phyloP scores from a whole-genome alignment of 805 yeast species.

The Pichia exigua region DNA sequence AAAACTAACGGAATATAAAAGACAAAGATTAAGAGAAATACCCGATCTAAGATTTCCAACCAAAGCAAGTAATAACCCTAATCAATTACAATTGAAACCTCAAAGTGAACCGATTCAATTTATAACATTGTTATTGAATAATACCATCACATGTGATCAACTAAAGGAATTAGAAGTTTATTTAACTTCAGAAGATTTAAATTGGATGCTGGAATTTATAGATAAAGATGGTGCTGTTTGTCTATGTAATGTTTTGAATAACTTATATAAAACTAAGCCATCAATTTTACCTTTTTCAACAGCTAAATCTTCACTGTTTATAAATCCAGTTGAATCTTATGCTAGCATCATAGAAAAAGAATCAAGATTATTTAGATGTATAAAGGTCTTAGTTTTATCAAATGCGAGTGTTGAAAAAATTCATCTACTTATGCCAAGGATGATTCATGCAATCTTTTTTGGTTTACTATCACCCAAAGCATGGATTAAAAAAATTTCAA shows the following conservation, averaged over 20 bases:
- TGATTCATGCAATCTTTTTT: constrained; percentile 65
- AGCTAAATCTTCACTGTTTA: constrained; percentile 16
- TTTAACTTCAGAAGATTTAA: constrained; percentile 66
- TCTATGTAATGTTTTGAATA: constrained; percentile 58
- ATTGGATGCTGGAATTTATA: constrained; percentile 80
- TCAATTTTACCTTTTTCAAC: constrained; percentile 5
- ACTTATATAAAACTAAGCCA: constrained; percentile 28
- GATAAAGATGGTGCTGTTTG: constrained; percentile 87
- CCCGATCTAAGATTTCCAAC: constrained; percentile 4
- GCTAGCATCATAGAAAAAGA: constrained; percentile 51
- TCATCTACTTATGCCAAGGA: constrained; percentile 36
- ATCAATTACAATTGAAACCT: constrained; percentile 33
- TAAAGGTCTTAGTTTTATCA: constrained; percentile 70
- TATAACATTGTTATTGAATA: constrained; percentile 65
- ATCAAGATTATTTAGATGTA: constrained; percentile 66
- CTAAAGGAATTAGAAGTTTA: constrained; percentile 85
- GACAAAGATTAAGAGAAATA: constrained; percentile 24
- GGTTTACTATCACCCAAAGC: constrained; percentile 73
- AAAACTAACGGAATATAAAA: constrained; percentile 65
- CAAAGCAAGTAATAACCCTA: constrained; percentile 4
- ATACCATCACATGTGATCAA: constrained; percentile 58
- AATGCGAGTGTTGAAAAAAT: constrained; percentile 66
- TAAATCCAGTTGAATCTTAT: constrained; percentile 27
- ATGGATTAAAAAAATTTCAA: constrained; percentile 74
- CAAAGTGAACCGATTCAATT: constrained; percentile 34